Percentiles rank a stretch among this genome's conserved stretches.
Conservation (phyloP, 106 monocot species). For the Platanthera guangdongensis region DNA sequence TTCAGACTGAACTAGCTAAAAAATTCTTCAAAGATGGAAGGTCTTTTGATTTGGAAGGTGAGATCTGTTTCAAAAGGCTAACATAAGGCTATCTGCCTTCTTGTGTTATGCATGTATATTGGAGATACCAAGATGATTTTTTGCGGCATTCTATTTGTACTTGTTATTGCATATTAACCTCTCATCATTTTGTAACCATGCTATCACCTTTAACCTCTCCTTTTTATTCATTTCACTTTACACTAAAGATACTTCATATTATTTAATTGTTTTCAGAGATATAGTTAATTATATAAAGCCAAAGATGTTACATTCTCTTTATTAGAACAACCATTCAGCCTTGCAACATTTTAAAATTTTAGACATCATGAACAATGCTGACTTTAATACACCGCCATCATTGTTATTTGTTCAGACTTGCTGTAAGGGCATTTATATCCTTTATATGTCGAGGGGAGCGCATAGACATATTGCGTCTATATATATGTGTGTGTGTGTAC, state of each 20-base stretch:
- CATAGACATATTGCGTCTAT: too few relatives aligned
- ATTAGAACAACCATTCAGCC: background rate
- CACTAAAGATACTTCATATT: background rate
- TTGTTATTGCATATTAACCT: background rate
- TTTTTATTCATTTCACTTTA: background rate
- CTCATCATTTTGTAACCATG: background rate
- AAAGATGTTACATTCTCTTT: too few relatives aligned
- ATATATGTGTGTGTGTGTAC: too few relatives aligned
- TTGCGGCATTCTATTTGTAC: background rate
- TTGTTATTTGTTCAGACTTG: background rate
- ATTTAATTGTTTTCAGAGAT: background rate
- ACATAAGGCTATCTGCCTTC: background rate
- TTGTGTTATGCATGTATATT: background rate
- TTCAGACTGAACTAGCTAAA: slow-evolving; percentile 75
- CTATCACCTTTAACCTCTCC: background rate
- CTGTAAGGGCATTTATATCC: background rate
- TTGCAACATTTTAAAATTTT: background rate
- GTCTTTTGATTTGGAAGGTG: slow-evolving; percentile 84
- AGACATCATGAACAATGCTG: background rate
- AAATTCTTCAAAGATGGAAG: slow-evolving; percentile 95
- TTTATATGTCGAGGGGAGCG: too few relatives aligned
- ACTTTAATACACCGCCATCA: background rate
- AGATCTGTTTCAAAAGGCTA: slow-evolving; percentile 12
- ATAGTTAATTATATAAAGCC: background rate
- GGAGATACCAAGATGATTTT: background rate